These are phyloP conservation scores for Aspergillus ruber DNA, from an alignment of 2,329 filamentous ascomycete species.

Conservation along the genomic window DNA sequence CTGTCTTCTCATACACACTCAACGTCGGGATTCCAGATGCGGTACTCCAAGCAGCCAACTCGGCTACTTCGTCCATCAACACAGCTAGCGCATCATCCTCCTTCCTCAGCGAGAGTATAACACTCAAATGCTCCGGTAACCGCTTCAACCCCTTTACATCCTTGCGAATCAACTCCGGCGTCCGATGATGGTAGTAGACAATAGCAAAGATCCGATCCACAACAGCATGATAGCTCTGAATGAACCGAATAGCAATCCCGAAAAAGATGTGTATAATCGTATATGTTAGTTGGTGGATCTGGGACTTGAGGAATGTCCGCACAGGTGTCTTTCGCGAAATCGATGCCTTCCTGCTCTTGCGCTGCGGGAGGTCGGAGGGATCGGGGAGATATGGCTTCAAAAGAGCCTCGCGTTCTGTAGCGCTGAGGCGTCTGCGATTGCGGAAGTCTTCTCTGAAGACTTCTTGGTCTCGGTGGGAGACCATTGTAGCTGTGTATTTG, in stretches of 20 bases:
- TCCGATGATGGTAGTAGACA: conserved; percentile 90
- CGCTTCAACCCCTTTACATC: conserved; percentile 71
- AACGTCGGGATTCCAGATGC: conserved; percentile 81
- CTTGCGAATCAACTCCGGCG: conserved; percentile 82
- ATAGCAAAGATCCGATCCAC: conserved; percentile 72
- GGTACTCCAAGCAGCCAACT: conserved; percentile 88
- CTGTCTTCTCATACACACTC: conserved; percentile 87
- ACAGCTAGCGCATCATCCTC: conserved; percentile 71
- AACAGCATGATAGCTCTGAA: conserved; percentile 72
- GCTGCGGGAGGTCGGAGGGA: conserved; percentile 25
- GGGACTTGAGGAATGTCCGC: conserved; percentile 39
- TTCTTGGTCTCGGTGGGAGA: conserved; percentile 26
- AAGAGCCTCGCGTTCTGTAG: conserved; percentile 45
- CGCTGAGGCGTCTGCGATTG: conserved; percentile 36
- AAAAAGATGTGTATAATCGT: conserved; percentile 64
- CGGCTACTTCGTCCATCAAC: conserved; percentile 82
- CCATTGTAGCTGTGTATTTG: conserved; percentile 17
- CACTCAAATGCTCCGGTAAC: conserved; percentile 78
- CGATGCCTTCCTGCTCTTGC: conserved; percentile 18
- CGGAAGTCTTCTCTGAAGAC: conserved; percentile 35
- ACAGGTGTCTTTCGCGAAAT: conserved; percentile 33
- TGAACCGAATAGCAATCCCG: conserved; percentile 76
- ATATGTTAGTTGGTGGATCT: conserved; percentile 40
- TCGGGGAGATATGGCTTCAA: conserved; percentile 49
- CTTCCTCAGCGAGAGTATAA: conserved; percentile 67